Evolutionary conservation across 1,284 basidiomycete genomes (phyloP), one percentile per base, ranked within the genome.

Genomic region (Cutaneotrichosporon spelunceum): DNA sequence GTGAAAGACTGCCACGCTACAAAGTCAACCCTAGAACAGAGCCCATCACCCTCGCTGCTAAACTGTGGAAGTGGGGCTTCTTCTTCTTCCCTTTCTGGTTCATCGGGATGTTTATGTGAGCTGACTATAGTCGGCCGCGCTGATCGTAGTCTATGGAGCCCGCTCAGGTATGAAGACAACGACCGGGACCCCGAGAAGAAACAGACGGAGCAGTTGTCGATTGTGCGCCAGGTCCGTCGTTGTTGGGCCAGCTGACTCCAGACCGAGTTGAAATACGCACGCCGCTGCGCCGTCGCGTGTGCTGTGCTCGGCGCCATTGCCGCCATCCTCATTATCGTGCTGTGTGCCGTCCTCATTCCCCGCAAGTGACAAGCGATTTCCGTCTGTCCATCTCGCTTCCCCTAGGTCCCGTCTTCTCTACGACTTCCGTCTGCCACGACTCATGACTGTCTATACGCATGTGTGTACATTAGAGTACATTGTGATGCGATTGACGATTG

Each of bases 231-330:
- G 60, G 76, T 74, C 59, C 67, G 73, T 54, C 19, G 48, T 19
- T 24, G 30, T 4, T 7, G 30, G n/a, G 8, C 7, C 24, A 34
- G 16, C 62, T 59, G 55, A 57, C 56, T 0, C 21, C 57, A 76
- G 76, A 70, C 73, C 30, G 77, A 79, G 63, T 54, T 75, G 53
- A 74, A 72, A 59, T 79, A 77, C 61, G 74, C 74, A 10, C 65
- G 67, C 21, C 65, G 73, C 47, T 78, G 76, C 34, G 34, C 52
- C 11, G 62, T 73, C 45, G 24, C 56, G 9, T 66, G 47, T 4
- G 69, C 71, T 52, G 34, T 66, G 1, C 26, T 62, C 10, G 13
- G 68, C 24, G 8, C 72, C 44, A 16, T 65, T 11, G 33, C 65
- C 9, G 21, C 62, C 49, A 55, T 72, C 10, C 53, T 68, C 14